phyloP scores from a whole-genome alignment of 2,329 filamentous ascomycete genomes.

The Botrytis medusae region DNA sequence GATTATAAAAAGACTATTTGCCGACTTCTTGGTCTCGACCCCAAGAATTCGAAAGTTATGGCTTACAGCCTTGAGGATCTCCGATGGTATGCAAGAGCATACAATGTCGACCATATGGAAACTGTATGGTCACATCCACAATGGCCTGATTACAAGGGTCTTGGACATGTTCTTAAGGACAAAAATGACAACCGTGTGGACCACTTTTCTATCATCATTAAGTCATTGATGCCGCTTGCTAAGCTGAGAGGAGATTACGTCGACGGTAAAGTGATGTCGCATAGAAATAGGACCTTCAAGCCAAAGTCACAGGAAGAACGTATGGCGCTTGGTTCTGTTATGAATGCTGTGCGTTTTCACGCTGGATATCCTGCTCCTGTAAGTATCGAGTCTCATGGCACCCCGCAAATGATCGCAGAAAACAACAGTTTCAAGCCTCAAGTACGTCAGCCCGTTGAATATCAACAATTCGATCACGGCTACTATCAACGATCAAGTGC shows the following conservation, averaged over 20 bases:
- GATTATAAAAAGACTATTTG: conserved; percentile 22
- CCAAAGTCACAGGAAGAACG: not conserved
- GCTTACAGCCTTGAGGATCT: conserved; percentile 22
- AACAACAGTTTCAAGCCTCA: not conserved
- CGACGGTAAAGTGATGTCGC: not conserved
- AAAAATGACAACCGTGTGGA: not conserved
- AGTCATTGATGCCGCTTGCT: conserved; percentile 6
- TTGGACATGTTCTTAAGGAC: not conserved
- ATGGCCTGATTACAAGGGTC: not conserved
- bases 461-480: not conserved
- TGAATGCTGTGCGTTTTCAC: conserved; percentile 5
- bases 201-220: conserved; percentile 2
- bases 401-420: not conserved
- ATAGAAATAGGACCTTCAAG: not conserved
- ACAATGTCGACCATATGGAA: conserved; percentile 15
- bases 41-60: not conserved
- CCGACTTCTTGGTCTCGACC: conserved; percentile 20
- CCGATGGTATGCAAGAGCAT: conserved; percentile 28
- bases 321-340: conserved; percentile 1
- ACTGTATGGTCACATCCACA: not conserved
- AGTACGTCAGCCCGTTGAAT: not conserved
- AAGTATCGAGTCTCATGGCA: not conserved
- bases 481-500: not conserved
- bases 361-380: not conserved
- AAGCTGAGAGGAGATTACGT: conserved; percentile 2